Base-by-base conservation (phyloP, 441 rosid genomes). In the Gossypium lobatum region DNA sequence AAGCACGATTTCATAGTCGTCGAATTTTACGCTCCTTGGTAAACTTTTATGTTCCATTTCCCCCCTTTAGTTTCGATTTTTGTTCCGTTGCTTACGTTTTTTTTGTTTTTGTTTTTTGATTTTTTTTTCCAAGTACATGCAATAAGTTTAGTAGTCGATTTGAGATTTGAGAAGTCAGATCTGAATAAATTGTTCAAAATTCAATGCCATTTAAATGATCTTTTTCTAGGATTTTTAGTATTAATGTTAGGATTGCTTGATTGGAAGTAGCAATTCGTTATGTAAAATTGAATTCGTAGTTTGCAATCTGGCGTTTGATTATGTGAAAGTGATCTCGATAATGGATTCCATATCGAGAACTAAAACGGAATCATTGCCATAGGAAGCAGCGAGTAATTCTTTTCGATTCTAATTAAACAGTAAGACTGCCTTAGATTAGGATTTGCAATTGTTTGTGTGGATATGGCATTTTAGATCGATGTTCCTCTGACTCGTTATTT, bases 1-100 rank as follows among this genome's bases (percentile, higher is more conserved):
- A 89, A 91, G 77, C 92, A 89, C 77, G 85, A 93, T 53, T 88
- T 95, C 85, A 78, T 95, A 74, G 97, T 93, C 81, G 96, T 95
- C 46, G 99, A 95, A 79, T 95, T 93, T 84, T 95, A 95, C 80
- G 98, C 99, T 73, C 97, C 96, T 21, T 93, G 99, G 99, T 95
- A 88, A 39, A 14, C 23, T 7, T 77, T 17, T 66, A 14, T 28
- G 34, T 57, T n/a, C 6, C 26, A 28, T 34, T 25, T 42, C 2
- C 0, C 64, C 50, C 18, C n/a, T 54, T 54, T 0, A 45, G 26
- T 59, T 25, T 78, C 10, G 45, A 4, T 63, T 6, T 9, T 25
- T 16, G 34, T 31, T 31, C 34, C 34, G 34, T 31, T 31, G 6
- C 0, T 31, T 31, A 31, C 1, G 34, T 28, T 11, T 53, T 17